Base-by-base conservation (phyloP, 352 stramenopile species). In the Phytopythium chamaehyphon region DNA sequence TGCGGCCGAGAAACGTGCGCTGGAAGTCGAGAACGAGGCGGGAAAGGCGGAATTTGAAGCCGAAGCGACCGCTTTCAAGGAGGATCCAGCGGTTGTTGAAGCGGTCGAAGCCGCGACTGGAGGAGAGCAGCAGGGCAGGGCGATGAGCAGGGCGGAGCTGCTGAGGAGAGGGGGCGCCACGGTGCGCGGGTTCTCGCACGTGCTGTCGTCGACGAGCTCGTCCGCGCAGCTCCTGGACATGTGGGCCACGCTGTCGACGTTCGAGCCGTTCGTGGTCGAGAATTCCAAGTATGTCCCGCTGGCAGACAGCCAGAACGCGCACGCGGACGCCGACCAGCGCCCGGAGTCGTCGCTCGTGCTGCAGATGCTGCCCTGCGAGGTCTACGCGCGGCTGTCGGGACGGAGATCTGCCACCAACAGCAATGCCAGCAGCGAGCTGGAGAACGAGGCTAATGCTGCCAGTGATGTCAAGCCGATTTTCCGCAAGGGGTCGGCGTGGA, bases 291-390 rank as follows among this genome's bases (percentile, higher is more conserved):
- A 48, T 7, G 40, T 64, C 21, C 23, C 21, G 35, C 38, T 64
- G 3, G 43, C 57, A 11, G 55, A 57, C 9, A 55, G 45, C 2
- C 10, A 43, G 14, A 28, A 61, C 1, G 40, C 57, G 7, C 16
- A 46, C 6, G 43, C 24, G 8, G 36, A 28, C 12, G 36, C 28
- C 2, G 26, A 60, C 9, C 28, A 11, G 26, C 22, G 9, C 8
- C 31, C 0, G 51, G 47, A 47, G 31, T 18, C 24, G 24, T 24
- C 43, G 43, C 43, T 49, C 14, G 43, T 76, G 33, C 44, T 82
- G 57, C 71, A 78, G 45, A 55, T 82, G 18, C 49, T 74, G 12
- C 68, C 71, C 22, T 54, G 59, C 19, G 55, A 67, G 37, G 43
- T 64, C 21, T 82, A 72, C 39, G 55, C 62, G 11, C 49, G 55